Evolutionary conservation across 2,329 filamentous ascomycete species (phyloP).

Genomic region (Penicillium sp.): DNA sequence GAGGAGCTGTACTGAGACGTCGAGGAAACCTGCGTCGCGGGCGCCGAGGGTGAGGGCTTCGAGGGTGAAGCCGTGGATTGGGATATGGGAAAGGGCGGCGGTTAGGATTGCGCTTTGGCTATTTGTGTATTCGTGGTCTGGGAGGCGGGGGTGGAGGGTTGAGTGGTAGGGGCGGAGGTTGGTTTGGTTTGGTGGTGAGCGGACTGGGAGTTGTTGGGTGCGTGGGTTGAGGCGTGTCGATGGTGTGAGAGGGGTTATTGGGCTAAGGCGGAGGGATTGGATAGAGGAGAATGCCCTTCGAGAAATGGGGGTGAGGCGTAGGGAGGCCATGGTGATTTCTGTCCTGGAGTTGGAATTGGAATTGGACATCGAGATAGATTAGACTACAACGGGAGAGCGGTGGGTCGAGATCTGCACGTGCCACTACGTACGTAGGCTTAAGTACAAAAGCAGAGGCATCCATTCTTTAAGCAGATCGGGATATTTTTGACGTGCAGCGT

Average conservation of each 20-base stretch:
- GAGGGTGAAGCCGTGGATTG: constrained; percentile 78
- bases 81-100: constrained; percentile 78
- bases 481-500: constrained; percentile 8
- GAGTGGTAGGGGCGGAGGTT: constrained; percentile 67
- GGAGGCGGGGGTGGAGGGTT: constrained; percentile 65
- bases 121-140: constrained; percentile 63
- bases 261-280: constrained; percentile 1
- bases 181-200: constrained; percentile 1
- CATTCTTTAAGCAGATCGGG: constrained; percentile 15
- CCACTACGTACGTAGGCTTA: background rate
- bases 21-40: constrained; percentile 81
- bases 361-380: constrained; percentile 4
- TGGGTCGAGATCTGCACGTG: constrained; percentile 19
- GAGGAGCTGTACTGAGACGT: constrained; percentile 83
- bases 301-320: background rate
- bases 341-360: constrained; percentile 4
- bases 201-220: constrained; percentile 5
- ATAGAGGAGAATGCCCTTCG: constrained; percentile 6
- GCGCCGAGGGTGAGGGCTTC: constrained; percentile 76
- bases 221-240: background rate
- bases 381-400: constrained; percentile 5
- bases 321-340: background rate
- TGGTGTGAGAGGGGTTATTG: constrained; percentile 3
- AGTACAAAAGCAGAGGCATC: constrained; percentile 16
- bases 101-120: constrained; percentile 76